phyloP scores from a whole-genome alignment of 306 rosid species.

The Oemleria cerasiformis region DNA sequence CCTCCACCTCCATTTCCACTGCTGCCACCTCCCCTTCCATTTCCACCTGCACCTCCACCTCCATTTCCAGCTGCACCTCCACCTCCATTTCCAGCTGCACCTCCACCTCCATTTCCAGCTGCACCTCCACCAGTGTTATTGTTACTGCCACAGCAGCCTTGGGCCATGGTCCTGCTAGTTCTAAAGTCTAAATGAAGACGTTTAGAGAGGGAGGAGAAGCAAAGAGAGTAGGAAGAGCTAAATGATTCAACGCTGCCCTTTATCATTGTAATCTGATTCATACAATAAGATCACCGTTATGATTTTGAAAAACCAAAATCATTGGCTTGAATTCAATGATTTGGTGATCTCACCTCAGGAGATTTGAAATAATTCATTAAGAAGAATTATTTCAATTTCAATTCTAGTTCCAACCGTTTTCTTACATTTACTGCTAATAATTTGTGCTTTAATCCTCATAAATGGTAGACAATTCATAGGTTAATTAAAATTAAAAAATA shows the following conservation, averaged over 20 bases:
- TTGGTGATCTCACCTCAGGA: not conserved
- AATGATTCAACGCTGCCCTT: not conserved
- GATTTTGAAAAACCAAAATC: not conserved
- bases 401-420: no score
- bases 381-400: not conserved
- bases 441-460: no score
- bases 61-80: not conserved
- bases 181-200: not conserved
- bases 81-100: not conserved
- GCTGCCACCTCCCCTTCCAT: no score
- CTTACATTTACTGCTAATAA: not conserved
- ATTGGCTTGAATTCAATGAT: not conserved
- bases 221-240: not conserved
- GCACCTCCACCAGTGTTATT: not conserved
- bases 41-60: not conserved
- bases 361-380: not conserved
- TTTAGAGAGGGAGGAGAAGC: not conserved
- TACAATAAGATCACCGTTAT: not conserved
- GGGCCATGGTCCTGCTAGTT: not conserved
- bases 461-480: not conserved
- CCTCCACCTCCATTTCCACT: not conserved
- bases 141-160: not conserved
- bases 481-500: no score
- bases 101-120: not conserved
- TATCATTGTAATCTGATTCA: no score